Evolutionary conservation across 345 rosid genomes (phyloP).

Genomic region (Tarenaya hassleriana): DNA sequence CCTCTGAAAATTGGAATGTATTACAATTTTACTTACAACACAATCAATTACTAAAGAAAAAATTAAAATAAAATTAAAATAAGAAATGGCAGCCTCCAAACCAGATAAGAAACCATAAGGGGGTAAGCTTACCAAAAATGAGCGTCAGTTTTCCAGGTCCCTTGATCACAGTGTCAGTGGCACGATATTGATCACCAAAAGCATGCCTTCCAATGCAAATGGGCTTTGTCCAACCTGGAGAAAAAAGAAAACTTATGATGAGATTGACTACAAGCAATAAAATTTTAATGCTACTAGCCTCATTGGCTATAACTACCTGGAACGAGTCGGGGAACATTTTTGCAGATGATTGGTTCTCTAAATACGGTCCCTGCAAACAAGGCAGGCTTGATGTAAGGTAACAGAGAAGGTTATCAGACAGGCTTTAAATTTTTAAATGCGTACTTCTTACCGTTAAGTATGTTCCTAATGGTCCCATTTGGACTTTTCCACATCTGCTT

Average conservation of each 20-base stretch:
- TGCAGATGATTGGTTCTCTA: conserved; percentile 95
- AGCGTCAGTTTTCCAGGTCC: conserved; percentile 90
- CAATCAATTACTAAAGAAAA: neutral
- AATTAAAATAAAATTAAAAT: neutral
- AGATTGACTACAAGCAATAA: neutral
- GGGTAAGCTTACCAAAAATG: conserved; percentile 54
- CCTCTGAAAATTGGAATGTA: conserved; percentile 56
- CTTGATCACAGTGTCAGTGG: conserved; percentile 84
- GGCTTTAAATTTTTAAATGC: conserved; percentile 3
- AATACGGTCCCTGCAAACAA: conserved; percentile 83
- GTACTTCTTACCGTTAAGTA: conserved; percentile 64
- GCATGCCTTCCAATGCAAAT: conserved; percentile 99
- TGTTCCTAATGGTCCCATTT: conserved; percentile 93
- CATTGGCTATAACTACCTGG: conserved; percentile 43
- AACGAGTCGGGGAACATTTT: conserved; percentile 76
- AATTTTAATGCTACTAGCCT: neutral
- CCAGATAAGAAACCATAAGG: neutral
- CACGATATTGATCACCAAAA: conserved; percentile 94
- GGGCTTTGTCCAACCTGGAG: conserved; percentile 89
- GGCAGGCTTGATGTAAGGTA: neutral
- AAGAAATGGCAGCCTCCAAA: conserved; percentile 8
- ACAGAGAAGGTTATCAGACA: conserved; percentile 7
- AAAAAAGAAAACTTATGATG: conserved; percentile 5
- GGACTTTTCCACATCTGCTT: conserved; percentile 99
- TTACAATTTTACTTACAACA: neutral